Evolutionary conservation across 2,329 filamentous ascomycete genomes (phyloP).

Genomic region (Dryadomyces quercivorus): DNA sequence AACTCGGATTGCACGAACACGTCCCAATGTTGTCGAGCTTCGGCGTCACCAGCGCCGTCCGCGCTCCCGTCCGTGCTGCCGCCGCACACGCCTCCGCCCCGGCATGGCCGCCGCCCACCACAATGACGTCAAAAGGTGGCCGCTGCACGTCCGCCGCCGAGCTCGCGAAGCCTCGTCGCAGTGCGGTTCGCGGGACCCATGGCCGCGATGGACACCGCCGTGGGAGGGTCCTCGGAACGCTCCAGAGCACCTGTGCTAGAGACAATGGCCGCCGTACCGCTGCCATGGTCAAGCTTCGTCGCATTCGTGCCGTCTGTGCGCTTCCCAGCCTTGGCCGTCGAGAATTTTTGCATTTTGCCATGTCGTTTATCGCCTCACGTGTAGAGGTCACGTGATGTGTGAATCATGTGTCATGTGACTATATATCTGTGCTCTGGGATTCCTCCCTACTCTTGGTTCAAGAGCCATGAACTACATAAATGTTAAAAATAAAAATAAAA

Average conservation of each 20-base stretch:
- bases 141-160: neutral
- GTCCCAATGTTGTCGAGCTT: constrained; percentile 80
- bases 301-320: neutral
- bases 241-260: neutral
- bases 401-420: too few relatives aligned
- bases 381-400: neutral
- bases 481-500: too few relatives aligned
- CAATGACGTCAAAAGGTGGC: constrained; percentile 71
- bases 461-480: too few relatives aligned
- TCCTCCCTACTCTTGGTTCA: too few relatives aligned
- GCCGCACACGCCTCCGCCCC: constrained; percentile 89
- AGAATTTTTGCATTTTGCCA: neutral
- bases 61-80: constrained; percentile 76
- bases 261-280: neutral
- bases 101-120: constrained; percentile 92
- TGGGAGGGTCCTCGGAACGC: neutral
- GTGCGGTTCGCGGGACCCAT: neutral
- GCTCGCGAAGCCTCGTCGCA: neutral
- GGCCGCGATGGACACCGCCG: neutral
- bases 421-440: too few relatives aligned
- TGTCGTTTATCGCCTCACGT: neutral
- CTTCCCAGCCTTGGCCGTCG: neutral
- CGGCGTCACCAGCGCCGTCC: constrained; percentile 82
- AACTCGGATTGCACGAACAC: constrained; percentile 93
- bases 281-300: neutral